Percentiles rank a stretch among this genome's conserved stretches.
Conservation (phyloP, 371 early-diverging fungal species). For the Rhizopus arrhizus region DNA sequence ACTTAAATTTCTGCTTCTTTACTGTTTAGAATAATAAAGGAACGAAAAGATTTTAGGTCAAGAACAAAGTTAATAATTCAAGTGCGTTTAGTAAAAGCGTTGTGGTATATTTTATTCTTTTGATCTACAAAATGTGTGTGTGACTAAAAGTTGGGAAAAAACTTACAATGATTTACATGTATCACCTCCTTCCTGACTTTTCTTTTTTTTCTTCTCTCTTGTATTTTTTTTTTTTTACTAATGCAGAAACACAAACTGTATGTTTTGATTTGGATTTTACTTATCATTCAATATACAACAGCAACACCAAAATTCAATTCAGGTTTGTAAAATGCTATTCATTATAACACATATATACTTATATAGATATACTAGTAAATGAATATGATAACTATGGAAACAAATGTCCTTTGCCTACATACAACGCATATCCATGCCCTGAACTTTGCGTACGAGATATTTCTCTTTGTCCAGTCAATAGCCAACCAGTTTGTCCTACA, state of each 20-base stretch:
- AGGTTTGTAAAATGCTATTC: not conserved
- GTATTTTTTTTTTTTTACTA: not conserved
- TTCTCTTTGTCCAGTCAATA: slow-evolving; percentile 38
- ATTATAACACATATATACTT: not conserved
- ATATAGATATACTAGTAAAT: slow-evolving; percentile 44
- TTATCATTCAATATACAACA: not conserved
- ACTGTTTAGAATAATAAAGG: too few species aligned
- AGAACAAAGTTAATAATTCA: too few species aligned
- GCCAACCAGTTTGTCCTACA: slow-evolving; percentile 37
- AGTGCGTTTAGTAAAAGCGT: too few species aligned
- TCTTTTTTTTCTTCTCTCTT: not conserved
- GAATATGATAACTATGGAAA: slow-evolving; percentile 44
- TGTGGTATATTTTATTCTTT: too few species aligned
- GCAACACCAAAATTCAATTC: slow-evolving; percentile 7
- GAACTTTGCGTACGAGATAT: slow-evolving; percentile 54
- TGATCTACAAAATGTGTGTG: too few species aligned
- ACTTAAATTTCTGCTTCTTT: too few species aligned
- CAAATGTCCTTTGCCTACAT: slow-evolving; percentile 46
- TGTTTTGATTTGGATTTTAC: not conserved
- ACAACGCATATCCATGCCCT: slow-evolving; percentile 48
- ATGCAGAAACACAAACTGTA: not conserved
- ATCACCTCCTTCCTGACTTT: too few species aligned
- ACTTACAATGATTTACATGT: not conserved
- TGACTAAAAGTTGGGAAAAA: too few species aligned
- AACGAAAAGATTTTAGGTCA: too few species aligned